These are phyloP conservation scores for Candida tunisiensis DNA, from an alignment of 1,139 yeast species.

Conservation along the genomic window DNA sequence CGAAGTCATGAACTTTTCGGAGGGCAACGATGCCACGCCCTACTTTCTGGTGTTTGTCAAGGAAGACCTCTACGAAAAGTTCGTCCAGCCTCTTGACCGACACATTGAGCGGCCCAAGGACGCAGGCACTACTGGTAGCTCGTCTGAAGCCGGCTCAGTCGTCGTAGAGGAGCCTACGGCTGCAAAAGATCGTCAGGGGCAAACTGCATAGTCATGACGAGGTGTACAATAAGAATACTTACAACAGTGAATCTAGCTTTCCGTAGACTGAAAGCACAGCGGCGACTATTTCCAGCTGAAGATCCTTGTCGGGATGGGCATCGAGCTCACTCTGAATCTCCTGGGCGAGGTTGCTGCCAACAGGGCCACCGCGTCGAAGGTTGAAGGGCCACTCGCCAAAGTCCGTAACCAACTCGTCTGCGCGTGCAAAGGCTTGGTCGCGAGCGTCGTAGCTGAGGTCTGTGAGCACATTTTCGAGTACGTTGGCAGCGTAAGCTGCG, in stretches of 20 bases:
- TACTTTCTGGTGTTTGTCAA: slow-evolving; percentile 76
- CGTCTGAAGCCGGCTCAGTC: too few species aligned
- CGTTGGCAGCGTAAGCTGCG: slow-evolving; percentile 92
- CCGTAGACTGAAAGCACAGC: slow-evolving; percentile 43
- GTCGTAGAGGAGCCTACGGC: too few species aligned
- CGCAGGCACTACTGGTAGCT: too few species aligned
- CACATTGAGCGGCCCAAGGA: too few species aligned
- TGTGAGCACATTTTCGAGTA: slow-evolving; percentile 74
- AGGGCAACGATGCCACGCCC: slow-evolving; percentile 80
- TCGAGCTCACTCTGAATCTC: slow-evolving; percentile 57
- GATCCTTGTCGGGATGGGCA: slow-evolving; percentile 34
- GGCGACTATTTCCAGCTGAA: slow-evolving; percentile 77
- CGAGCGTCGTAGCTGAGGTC: slow-evolving; percentile 74
- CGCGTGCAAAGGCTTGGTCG: slow-evolving; percentile 84
- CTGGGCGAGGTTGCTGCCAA: slow-evolving; percentile 53
- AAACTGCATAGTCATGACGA: too few species aligned
- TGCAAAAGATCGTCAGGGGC: too few species aligned
- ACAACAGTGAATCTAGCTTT: slow-evolving; percentile 30
- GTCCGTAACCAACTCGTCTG: slow-evolving; percentile 74
- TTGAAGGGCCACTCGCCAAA: slow-evolving; percentile 81
- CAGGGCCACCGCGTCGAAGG: slow-evolving; percentile 32
- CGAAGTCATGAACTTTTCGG: slow-evolving; percentile 60
- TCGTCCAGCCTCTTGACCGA: slow-evolving; percentile 38
- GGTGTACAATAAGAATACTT: slow-evolving; percentile 2
- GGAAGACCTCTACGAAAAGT: slow-evolving; percentile 38